Evolutionary conservation across 1,284 basidiomycete genomes (phyloP).

Genomic region (Puccinia brachypodii): DNA sequence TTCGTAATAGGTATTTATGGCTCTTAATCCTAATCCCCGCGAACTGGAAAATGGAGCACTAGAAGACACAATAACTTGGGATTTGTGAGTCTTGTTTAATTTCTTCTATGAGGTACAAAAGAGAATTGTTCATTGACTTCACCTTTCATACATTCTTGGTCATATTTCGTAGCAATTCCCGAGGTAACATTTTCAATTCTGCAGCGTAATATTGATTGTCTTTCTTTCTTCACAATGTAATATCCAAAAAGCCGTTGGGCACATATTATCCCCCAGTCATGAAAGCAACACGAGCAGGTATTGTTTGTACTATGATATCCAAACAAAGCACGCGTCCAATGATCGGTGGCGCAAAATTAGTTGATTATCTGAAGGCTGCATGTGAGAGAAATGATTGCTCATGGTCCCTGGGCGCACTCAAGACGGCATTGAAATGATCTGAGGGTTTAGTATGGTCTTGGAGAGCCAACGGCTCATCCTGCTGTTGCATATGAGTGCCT

Average conservation of each 20-base stretch:
- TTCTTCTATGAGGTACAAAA: neutral
- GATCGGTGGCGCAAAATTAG: too few species aligned
- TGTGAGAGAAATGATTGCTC: too few species aligned
- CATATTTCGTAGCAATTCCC: neutral
- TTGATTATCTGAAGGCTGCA: too few species aligned
- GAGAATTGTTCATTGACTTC: neutral
- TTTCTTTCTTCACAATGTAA: neutral
- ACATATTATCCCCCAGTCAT: too few species aligned
- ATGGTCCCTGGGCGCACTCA: too few species aligned
- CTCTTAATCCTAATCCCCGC: slow-evolving; percentile 10
- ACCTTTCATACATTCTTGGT: neutral
- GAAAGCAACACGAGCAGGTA: too few species aligned
- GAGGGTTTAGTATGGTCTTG: too few species aligned
- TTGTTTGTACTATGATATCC: too few species aligned
- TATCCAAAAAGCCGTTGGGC: neutral
- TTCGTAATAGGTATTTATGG: neutral
- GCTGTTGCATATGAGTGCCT: too few species aligned
- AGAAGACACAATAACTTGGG: slow-evolving; percentile 3
- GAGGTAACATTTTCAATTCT: slow-evolving; percentile 17
- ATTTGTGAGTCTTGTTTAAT: slow-evolving; percentile 1
- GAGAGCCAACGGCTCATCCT: too few species aligned
- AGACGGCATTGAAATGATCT: too few species aligned
- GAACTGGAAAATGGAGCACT: slow-evolving; percentile 8
- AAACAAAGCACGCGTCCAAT: too few species aligned
- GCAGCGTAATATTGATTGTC: neutral